Evolutionary conservation across 2,329 filamentous ascomycete species (phyloP).

Genomic region (Aspergillus fischeri): DNA sequence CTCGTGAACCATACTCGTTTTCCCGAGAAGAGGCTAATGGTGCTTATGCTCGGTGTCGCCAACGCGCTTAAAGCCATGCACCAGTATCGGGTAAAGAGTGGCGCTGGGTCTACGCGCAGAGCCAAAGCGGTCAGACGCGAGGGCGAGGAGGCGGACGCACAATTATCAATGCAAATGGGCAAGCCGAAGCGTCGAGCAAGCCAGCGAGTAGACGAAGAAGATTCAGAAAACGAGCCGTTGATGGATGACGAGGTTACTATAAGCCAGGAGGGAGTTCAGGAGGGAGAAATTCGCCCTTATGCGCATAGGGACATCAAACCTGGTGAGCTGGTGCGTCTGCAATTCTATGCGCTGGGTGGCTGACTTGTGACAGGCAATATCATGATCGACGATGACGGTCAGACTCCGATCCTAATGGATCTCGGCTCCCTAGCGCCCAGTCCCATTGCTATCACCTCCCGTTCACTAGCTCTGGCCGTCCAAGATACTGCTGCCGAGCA

Average conservation of each 20-base stretch:
- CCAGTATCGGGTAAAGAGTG: conserved; percentile 66
- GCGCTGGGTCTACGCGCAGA: conserved; percentile 51
- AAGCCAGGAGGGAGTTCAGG: conserved; percentile 63
- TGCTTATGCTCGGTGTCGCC: conserved; percentile 87
- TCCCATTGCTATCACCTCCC: conserved; percentile 82
- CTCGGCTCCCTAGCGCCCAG: conserved; percentile 85
- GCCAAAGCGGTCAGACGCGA: conserved; percentile 54
- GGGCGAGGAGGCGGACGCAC: conserved; percentile 52
- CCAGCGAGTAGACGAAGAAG: conserved; percentile 52
- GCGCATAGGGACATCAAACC: conserved; percentile 97
- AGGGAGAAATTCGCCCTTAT: conserved; percentile 72
- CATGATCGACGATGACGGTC: conserved; percentile 92
- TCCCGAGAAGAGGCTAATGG: conserved; percentile 82
- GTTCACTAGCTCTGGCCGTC: conserved; percentile 83
- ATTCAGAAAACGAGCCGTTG: conserved; percentile 75
- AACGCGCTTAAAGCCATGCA: conserved; percentile 87
- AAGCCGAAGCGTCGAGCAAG: conserved; percentile 40
- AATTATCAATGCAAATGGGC: conserved; percentile 32
- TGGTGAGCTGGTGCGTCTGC: conserved; percentile 46
- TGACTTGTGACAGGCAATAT: conserved; percentile 64
- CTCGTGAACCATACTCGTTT: conserved; percentile 91
- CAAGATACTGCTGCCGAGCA: conserved; percentile 95
- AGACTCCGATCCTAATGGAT: conserved; percentile 92
- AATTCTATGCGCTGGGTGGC: not conserved
- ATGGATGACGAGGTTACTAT: conserved; percentile 73